Base-by-base conservation (phyloP, 225 moss, liverwort and hornwort genomes). In the Neckera pumila region DNA sequence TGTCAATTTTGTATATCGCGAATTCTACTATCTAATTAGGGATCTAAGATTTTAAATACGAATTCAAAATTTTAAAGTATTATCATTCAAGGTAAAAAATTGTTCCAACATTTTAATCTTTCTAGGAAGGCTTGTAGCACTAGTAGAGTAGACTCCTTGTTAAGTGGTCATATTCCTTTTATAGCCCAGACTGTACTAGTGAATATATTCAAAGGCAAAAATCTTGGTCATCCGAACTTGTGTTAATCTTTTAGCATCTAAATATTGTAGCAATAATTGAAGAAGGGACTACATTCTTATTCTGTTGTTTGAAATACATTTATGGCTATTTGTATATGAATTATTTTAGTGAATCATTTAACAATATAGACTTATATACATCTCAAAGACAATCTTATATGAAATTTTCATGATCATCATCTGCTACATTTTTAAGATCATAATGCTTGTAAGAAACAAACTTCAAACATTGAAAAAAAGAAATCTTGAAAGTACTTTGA, bases 381-480 rank as follows among this genome's bases (percentile, higher is more conserved):
- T 17, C n/a, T n/a, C n/a, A n/a, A n/a, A n/a, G n/a, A n/a, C 43
- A 72, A 27, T 72, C 5, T 43, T 42, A 16, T 15, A 23, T 42
- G 14, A 40, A 40, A 3, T 30, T 74, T 73, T 30, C 0, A 0
- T 30, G 0, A 45, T 45, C 18, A 47, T 28, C 0, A 0, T 1
- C 30, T 0, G 1, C 2, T 74, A 47, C 7, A 31, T 74, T 4
- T 74, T 74, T 1, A 47, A 74, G 19, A 74, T 47, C 2, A 30
- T 12, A 31, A 31, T 47, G 10, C 17, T 31, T 9, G 3, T 47
- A 31, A 2, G 2, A 74, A 47, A 2, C 3, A 30, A 47, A 30
- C 11, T 47, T 74, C 30, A 74, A 73, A 45, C 2, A 45, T 73
- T 6, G 11, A 45, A 73, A 28, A 28, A 17, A 0, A 28, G 0